Base-by-base conservation (phyloP, 495 filamentous ascomycete genomes). In the Echria macrotheca region DNA sequence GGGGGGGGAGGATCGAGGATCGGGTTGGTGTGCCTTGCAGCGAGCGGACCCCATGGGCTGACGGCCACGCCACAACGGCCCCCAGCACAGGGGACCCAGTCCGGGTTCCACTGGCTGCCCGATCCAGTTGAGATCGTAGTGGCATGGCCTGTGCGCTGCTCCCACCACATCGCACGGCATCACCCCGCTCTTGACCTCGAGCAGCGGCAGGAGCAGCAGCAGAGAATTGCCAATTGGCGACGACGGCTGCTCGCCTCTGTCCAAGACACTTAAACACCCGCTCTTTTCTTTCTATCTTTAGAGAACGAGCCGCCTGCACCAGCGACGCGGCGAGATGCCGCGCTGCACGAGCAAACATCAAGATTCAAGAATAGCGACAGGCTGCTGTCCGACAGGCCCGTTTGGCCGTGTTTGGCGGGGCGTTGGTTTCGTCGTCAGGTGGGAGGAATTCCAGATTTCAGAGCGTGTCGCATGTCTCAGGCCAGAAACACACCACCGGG, bases 21-120 rank as follows among this genome's bases (percentile, higher is more conserved):
- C 35, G 46, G 46, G 46, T 38, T 24, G 33, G 38, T 44, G 46
- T 48, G 46, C 46, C 46, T 48, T 48, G 46, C 46, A 48, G 46
- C 42, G 32, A 26, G 15, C 21, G 12, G 17, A 10, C 21, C 1
- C 4, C 21, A n/a, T 12, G 39, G 21, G 8, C 39, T 26, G 26
- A 42, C 23, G 39, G 15, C 18, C 39, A 23, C 39, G 39, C 39
- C 39, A 42, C 39, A 19, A 25, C 18, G 2, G 21, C 21, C 39
- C 23, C 26, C 3, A n/a, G n/a, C n/a, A n/a, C n/a, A n/a, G n/a
- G n/a, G n/a, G n/a, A n/a, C n/a, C 23, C 41, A 32, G 25, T 32
- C 2, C 42, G 25, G 46, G 46, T 24, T 40, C 46, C 46, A 48
- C 46, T n/a, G n/a, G n/a, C n/a, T n/a, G n/a, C n/a, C n/a, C n/a